Base-by-base conservation (phyloP, 176 grass and related monocot genomes). In the Dendrocalamus sinicus region DNA sequence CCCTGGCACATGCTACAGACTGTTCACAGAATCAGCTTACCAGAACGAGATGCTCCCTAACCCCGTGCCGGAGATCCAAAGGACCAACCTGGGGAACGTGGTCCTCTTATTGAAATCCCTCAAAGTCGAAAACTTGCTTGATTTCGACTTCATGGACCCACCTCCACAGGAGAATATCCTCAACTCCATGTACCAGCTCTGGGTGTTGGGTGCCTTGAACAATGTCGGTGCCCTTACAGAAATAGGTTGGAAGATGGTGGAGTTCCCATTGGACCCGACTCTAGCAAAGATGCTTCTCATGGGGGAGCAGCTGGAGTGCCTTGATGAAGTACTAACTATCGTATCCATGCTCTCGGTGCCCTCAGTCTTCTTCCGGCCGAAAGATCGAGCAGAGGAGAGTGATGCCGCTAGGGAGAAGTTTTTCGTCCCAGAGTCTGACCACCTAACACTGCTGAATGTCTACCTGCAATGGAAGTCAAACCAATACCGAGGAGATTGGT, bases 261-360 rank as follows among this genome's bases (percentile, higher is more conserved):
- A 99, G 76, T 99, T 99, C 77, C 96, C 96, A 9, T 75, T 99
- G 76, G 96, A 99, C 81, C 96, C 96, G 4, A 93, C 96, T 58
- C 72, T 99, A 72, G 96, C 96, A 35, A 99, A 99, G 82, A 99
- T 99, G 93, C 82, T 99, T 81, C 90, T 99, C 47, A 99, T 99
- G 96, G 96, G 96, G 22, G 93, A 95, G 82, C 80, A 89, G 65
- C 88, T 98, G 24, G 90, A 72, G 16, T 98, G 93, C 82, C 68
- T 98, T 76, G 91, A 98, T 78, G 96, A 98, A 88, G 96, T 94
- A 68, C 79, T 98, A 55, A 98, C 91, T 67, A 94, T 98, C 50
- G 96, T 98, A n/a, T 98, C 96, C n/a, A 98, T 94, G 96, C 93
- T 98, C 46, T 98, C 95, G 10, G 95, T 95, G 46, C 95, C 95